phyloP scores from a whole-genome alignment of 2,329 filamentous ascomycete species.

The Pseudogymnoascus verrucosus region DNA sequence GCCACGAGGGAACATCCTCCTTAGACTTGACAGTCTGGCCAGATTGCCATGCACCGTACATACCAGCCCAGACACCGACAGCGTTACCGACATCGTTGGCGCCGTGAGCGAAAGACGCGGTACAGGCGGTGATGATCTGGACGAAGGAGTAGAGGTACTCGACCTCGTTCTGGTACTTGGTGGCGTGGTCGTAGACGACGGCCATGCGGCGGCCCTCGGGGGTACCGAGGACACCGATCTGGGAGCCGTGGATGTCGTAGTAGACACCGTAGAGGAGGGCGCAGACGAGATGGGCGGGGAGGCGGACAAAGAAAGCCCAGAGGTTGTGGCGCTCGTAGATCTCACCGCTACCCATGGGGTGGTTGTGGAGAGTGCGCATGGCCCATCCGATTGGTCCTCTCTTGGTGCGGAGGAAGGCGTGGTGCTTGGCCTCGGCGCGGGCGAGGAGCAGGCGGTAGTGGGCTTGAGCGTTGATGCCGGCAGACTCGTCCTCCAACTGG shows the following conservation, averaged over 20 bases:
- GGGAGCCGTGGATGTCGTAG: slow-evolving; percentile 76
- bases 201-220: slow-evolving; percentile 67
- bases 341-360: slow-evolving; percentile 63
- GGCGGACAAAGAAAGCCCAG: slow-evolving; percentile 50
- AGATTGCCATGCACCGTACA: slow-evolving; percentile 60
- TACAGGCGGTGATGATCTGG: slow-evolving; percentile 44
- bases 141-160: slow-evolving; percentile 53
- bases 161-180: slow-evolving; percentile 61
- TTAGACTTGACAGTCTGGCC: slow-evolving; percentile 54
- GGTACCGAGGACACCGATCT: slow-evolving; percentile 61
- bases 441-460: slow-evolving; percentile 56
- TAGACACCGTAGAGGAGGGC: slow-evolving; percentile 64
- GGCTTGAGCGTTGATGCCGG: slow-evolving; percentile 32
- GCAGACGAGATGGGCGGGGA: slow-evolving; percentile 59
- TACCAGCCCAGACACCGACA: slow-evolving; percentile 61
- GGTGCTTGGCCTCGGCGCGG: slow-evolving; percentile 48
- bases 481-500: not conserved
- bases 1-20: slow-evolving; percentile 64
- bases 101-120: slow-evolving; percentile 51
- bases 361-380: slow-evolving; percentile 67
- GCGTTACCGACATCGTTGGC: slow-evolving; percentile 71
- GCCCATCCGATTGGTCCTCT: slow-evolving; percentile 72
- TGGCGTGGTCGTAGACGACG: slow-evolving; percentile 54
- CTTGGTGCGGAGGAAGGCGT: slow-evolving; percentile 54
- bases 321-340: slow-evolving; percentile 71